Evolutionary conservation across 352 stramenopile genomes (phyloP).

Genomic region (Elongisporangium undulatum): DNA sequence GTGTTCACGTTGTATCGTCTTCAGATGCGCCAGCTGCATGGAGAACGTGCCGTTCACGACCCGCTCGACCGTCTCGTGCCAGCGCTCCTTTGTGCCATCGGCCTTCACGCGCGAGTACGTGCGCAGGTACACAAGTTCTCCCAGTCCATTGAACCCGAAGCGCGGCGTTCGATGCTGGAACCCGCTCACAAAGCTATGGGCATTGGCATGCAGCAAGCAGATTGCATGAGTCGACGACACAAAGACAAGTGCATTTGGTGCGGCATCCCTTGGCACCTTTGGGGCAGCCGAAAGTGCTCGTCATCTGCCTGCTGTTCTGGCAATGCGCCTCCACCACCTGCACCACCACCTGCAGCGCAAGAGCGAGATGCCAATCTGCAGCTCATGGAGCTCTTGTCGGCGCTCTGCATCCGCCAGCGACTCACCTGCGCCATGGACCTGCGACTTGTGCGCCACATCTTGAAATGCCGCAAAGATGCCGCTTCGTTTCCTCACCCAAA

Average conservation of each 20-base stretch:
- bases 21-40: neutral
- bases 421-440: neutral
- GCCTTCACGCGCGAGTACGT: conserved; percentile 88
- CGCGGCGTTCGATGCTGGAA: conserved; percentile 53
- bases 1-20: conserved; percentile 77
- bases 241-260: neutral
- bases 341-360: neutral
- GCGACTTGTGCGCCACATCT: neutral
- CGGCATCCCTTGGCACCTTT: conserved; percentile 4
- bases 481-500: neutral
- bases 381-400: neutral
- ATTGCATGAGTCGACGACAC: neutral
- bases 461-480: neutral
- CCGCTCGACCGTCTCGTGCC: conserved; percentile 90
- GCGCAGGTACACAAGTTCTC: conserved; percentile 90
- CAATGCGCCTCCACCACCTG: neutral
- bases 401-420: neutral
- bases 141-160: conserved; percentile 94
- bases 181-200: conserved; percentile 35
- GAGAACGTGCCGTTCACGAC: conserved; percentile 92
- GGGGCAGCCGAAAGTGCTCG: conserved; percentile 4
- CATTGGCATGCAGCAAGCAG: neutral
- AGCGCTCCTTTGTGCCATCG: conserved; percentile 81
- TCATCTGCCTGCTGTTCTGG: neutral
- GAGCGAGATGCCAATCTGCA: neutral